Percentiles rank a stretch among this genome's conserved stretches.
phyloP scores from a whole-genome alignment of 106 monocot genomes.

The Dendrobium huoshanense region DNA sequence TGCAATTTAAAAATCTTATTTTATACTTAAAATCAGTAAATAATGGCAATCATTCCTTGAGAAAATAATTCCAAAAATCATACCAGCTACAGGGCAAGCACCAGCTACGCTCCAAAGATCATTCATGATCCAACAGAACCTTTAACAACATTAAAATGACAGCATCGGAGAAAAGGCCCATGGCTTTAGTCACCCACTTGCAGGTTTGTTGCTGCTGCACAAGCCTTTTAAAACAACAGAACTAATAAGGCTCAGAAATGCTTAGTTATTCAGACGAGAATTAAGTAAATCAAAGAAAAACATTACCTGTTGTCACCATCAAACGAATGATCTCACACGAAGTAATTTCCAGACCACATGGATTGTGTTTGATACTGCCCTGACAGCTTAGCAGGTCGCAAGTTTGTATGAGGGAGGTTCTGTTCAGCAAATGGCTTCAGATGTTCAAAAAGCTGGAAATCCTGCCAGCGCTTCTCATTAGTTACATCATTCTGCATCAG shows the following conservation, averaged over 20 bases:
- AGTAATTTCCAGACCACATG: slow-evolving; percentile 47
- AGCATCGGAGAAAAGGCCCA: slow-evolving; percentile 19
- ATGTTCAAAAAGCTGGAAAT: slow-evolving; percentile 64
- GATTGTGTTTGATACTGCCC: slow-evolving; percentile 53
- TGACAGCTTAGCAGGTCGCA: slow-evolving; percentile 17
- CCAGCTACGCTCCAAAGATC: slow-evolving; percentile 30
- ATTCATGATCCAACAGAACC: slow-evolving; percentile 20
- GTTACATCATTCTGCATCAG: slow-evolving; percentile 9
- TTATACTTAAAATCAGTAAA: not conserved
- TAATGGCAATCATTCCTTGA: not conserved
- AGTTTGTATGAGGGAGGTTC: not conserved
- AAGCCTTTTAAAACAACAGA: slow-evolving; percentile 16
- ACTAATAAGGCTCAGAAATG: slow-evolving; percentile 6
- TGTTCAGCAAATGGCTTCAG: slow-evolving; percentile 15
- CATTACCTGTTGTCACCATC: slow-evolving; percentile 29
- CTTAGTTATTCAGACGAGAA: not conserved
- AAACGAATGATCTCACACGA: slow-evolving; percentile 44
- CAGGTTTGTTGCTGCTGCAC: slow-evolving; percentile 21
- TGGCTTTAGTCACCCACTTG: slow-evolving; percentile 20
- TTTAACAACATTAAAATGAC: slow-evolving; percentile 12
- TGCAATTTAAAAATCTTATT: slow-evolving; percentile 2
- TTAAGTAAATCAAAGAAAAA: not conserved
- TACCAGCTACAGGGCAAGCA: slow-evolving; percentile 30
- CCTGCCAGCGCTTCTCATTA: slow-evolving; percentile 35
- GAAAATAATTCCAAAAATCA: not conserved